Evolutionary conservation across 345 rosid species (phyloP), one percentile per base, ranked within the genome.

Genomic region (Anastatica hierochuntica): DNA sequence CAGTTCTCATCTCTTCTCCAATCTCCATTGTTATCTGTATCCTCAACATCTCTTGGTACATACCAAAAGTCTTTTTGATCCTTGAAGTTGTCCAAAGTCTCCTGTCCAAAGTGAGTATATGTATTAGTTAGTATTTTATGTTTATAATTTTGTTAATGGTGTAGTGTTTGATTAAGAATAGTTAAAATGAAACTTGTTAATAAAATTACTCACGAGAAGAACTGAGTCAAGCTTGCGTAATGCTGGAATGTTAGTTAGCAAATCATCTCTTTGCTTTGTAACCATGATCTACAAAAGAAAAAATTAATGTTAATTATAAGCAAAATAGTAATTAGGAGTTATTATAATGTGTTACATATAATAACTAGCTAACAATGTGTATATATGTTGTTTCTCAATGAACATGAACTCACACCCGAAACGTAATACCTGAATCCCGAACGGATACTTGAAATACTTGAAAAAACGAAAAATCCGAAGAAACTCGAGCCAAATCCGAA

Each of bases 21-120:
- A 0, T 71, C 72, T 27, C 62, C 81, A 58, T 16, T 45, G 65
- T 73, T 70, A 12, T 79, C 85, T 3, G 82, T 67, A 14, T 74
- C 85, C 3, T 73, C 63, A 4, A 61, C 68, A 15, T 76, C 60
- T 63, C 73, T 77, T 1, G 95, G 77, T 19, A 73, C 90, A 60
- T 90, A 90, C 96, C 95, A 84, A 76, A 90, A 90, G 26, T 87
- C 98, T 14, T 74, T 75, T 36, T 76, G 71, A 61, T 71, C 73
- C 19, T 78, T 95, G 41, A 90, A 87, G 56, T 67, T 69, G 62
- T 87, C 98, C 35, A 87, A 67, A 14, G 66, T 54, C n/a, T 84
- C 94, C 98, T 90, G 79, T 31, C 49, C 24, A 66, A 14, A 36
- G n/a, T 38, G 11, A 44, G 14, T 49, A 31, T 3, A 52, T 65